Evolutionary conservation across 805 yeast genomes (phyloP), one percentile per base, ranked within the genome.

Genomic region (Hanseniaspora pseudoguilliermondii): DNA sequence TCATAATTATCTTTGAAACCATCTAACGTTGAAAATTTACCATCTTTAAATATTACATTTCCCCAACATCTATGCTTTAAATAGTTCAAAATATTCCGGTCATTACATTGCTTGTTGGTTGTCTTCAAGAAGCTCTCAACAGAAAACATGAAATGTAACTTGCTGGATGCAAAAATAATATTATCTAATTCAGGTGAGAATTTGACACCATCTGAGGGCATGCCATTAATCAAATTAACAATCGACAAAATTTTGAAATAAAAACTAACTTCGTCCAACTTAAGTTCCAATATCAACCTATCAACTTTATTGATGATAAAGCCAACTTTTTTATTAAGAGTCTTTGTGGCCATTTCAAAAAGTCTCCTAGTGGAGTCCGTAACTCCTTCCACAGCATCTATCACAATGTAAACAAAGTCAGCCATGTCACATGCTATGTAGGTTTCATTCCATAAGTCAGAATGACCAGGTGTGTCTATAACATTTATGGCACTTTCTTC

Each of bases 401-500:
- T 25, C 11, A 50, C 49, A n/a, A 91, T 73, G 0, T 87, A 85
- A 1, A 89, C 66, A 0, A 83, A 69, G 0, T 79, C 79, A 2
- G 83, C 79, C 60, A 93, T 97, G 0, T 77, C 76, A 0, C 82
- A 71, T 23, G 78, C 66, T 0, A 78, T 75, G 0, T 79, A 74
- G 4, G 80, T 69, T 61, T 93, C 97, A 64, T 88, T 96, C 32
- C 74, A 69, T 63, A 93, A 93, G 63, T 88, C 83, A 0, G 79
- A 77, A 67, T 93, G 97, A 0, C 99, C 99, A 0, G 99, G 99
- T 0, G 95, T 73, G 63, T 95, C 99, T 0, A 88, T 60, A 0
- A 90, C 59, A 63, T 84, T 86, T 59, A 77, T 79, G 1, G 73
- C 77, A 16, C 69, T 69, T 32, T 78, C 59, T 63, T 80, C 79